These are phyloP conservation scores for Plasmodium berghei DNA, from an alignment of 169 alveolate genomes.

Conservation along the genomic window DNA sequence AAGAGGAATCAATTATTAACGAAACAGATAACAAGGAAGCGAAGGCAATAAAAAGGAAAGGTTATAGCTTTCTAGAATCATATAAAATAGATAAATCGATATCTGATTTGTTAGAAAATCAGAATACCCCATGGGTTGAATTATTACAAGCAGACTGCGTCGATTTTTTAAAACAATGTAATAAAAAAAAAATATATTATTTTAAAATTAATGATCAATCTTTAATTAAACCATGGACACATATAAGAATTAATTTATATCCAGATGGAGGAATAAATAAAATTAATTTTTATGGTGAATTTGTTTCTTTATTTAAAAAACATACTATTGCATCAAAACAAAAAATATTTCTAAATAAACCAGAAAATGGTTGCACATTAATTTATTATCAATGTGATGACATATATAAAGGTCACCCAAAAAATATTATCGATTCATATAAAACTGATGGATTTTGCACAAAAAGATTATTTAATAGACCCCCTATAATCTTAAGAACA, in stretches of 20 bases:
- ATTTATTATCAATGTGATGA: conserved; percentile 63
- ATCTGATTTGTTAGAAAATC: conserved; percentile 64
- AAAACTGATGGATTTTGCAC: conserved; percentile 62
- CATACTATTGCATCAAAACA: conserved; percentile 72
- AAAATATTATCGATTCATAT: conserved; percentile 51
- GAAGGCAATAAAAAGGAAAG: conserved; percentile 21
- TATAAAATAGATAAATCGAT: conserved; percentile 72
- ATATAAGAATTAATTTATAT: conserved; percentile 67
- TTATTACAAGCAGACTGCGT: conserved; percentile 75
- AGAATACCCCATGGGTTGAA: conserved; percentile 75
- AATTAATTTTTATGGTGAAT: conserved; percentile 66
- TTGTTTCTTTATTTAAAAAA: conserved; percentile 63
- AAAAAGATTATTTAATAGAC: conserved; percentile 58
- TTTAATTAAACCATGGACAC: conserved; percentile 73
- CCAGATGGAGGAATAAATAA: conserved; percentile 76
- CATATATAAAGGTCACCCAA: conserved; percentile 68
- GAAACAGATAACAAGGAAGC: conserved; percentile 33
- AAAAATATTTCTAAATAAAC: conserved; percentile 66
- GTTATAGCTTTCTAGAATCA: conserved; percentile 72
- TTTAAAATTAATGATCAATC: conserved; percentile 52
- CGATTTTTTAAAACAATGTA: conserved; percentile 38
- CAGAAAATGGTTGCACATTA: conserved; percentile 75
- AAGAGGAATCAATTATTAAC: conserved; percentile 62
- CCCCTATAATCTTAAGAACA: conserved; percentile 67
- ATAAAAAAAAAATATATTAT: conserved; percentile 55